phyloP scores from a whole-genome alignment of 2,329 filamentous ascomycete species.

The Hypoxylon sp. region DNA sequence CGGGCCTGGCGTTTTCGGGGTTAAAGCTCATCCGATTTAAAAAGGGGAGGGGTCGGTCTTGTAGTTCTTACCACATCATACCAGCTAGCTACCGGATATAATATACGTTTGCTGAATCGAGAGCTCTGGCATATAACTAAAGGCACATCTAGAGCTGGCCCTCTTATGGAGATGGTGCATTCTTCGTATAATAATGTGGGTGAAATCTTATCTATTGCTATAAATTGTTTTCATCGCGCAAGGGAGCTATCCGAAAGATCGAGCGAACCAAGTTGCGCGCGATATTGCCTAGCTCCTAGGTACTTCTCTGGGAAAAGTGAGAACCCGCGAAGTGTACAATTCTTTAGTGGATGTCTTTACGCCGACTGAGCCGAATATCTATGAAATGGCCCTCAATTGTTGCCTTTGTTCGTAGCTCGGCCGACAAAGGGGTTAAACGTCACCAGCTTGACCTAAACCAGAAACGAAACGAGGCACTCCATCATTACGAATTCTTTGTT shows the following conservation, averaged over 20 bases:
- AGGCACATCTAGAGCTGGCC: too few species aligned
- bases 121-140: slow-evolving; percentile 3
- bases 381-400: not conserved
- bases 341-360: not conserved
- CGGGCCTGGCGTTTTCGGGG: slow-evolving; percentile 19
- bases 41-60: slow-evolving; percentile 15
- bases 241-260: not conserved
- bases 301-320: not conserved
- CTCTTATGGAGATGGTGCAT: not conserved
- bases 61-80: slow-evolving; percentile 28
- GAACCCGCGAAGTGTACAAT: not conserved
- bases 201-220: slow-evolving; percentile 2
- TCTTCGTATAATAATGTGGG: not conserved
- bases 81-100: slow-evolving; percentile 22
- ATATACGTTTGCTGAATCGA: slow-evolving; percentile 21
- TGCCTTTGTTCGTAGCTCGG: slow-evolving; percentile 22
- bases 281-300: not conserved
- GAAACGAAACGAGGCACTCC: slow-evolving; percentile 19
- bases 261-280: not conserved
- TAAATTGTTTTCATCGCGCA: not conserved
- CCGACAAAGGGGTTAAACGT: slow-evolving; percentile 23
- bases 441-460: slow-evolving; percentile 14
- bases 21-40: slow-evolving; percentile 28
- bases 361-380: not conserved
- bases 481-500: slow-evolving; percentile 30